A percentile compares a stretch with the other conserved stretches of the same genome.
Conservation (phyloP, 371 early-diverging fungal species). For the Dinochytrium kinnereticum region DNA sequence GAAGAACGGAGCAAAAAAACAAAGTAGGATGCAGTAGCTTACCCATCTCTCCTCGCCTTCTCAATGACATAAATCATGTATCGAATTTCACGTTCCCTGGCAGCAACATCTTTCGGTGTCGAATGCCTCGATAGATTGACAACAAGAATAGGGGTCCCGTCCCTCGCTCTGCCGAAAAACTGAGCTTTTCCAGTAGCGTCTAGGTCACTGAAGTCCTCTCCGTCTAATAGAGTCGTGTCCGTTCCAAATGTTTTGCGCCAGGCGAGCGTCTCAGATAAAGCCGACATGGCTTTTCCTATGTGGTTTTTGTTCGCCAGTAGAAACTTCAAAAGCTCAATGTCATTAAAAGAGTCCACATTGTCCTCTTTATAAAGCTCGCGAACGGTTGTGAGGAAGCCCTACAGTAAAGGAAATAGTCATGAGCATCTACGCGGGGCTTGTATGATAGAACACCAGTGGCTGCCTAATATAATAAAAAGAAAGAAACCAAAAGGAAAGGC, state of each 20-base stretch:
- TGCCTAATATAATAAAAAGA: too few relatives aligned
- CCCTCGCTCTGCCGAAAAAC: slow-evolving; percentile 14
- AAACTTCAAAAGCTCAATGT: slow-evolving; percentile 27
- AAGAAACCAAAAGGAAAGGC: too few relatives aligned
- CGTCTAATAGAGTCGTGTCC: slow-evolving; percentile 20
- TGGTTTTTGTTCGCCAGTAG: slow-evolving; percentile 20
- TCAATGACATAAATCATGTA: slow-evolving; percentile 16
- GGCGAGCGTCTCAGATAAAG: slow-evolving; percentile 22
- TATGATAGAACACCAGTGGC: neutral
- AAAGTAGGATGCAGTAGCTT: too few relatives aligned
- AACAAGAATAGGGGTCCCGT: slow-evolving; percentile 31
- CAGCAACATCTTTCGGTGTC: neutral
- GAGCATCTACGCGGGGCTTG: neutral
- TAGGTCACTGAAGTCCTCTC: slow-evolving; percentile 32
- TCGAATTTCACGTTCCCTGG: slow-evolving; percentile 17
- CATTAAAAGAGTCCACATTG: slow-evolving; percentile 31
- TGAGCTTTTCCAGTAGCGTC: slow-evolving; percentile 29
- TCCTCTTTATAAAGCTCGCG: slow-evolving; percentile 32
- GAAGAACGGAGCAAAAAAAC: too few relatives aligned
- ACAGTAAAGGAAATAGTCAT: neutral
- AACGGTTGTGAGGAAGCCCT: slow-evolving; percentile 25
- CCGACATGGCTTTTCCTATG: slow-evolving; percentile 20
- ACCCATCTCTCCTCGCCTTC: slow-evolving; percentile 5
- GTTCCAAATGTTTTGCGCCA: slow-evolving; percentile 25
- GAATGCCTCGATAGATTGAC: slow-evolving; percentile 15